Conservation (phyloP, 306 rosid genomes). For the Benincasa hispida region DNA sequence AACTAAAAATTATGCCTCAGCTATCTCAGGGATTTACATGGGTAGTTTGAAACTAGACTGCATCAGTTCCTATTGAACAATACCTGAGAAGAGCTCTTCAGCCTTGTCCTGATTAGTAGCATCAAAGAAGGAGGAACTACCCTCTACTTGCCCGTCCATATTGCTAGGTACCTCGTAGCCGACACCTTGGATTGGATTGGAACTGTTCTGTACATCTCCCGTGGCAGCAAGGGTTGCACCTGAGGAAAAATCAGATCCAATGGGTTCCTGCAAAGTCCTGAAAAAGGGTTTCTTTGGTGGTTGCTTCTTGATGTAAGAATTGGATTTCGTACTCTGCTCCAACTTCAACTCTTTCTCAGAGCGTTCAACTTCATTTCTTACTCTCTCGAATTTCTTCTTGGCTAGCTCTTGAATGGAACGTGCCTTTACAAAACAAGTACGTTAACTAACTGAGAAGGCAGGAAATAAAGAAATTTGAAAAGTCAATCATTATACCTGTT, state of each 20-base stretch:
- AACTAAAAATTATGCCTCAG: background rate
- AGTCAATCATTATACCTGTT: constrained; percentile 48
- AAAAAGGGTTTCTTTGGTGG: constrained; percentile 48
- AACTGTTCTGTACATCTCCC: constrained; percentile 45
- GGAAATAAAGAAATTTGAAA: constrained; percentile 5
- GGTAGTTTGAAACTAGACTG: background rate
- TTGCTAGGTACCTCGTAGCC: constrained; percentile 52
- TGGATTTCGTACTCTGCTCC: constrained; percentile 55
- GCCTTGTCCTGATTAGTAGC: constrained; percentile 52
- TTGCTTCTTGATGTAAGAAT: constrained; percentile 53
- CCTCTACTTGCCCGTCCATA: constrained; percentile 54
- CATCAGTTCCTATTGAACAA: background rate
- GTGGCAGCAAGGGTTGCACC: constrained; percentile 83
- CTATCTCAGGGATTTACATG: background rate
- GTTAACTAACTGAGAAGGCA: constrained; percentile 9
- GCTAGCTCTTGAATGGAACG: constrained; percentile 86
- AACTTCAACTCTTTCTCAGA: constrained; percentile 61
- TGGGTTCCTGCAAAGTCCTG: constrained; percentile 63
- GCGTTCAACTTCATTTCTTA: constrained; percentile 39
- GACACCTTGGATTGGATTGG: constrained; percentile 44
- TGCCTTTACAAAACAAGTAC: constrained; percentile 45
- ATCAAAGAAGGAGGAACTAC: constrained; percentile 52
- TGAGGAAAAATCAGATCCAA: constrained; percentile 84
- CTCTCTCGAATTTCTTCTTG: constrained; percentile 71
- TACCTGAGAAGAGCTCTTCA: constrained; percentile 75